These are phyloP conservation scores for Hemileccinum rubropunctum DNA, from an alignment of 768 basidiomycete species.

Conservation along the genomic window DNA sequence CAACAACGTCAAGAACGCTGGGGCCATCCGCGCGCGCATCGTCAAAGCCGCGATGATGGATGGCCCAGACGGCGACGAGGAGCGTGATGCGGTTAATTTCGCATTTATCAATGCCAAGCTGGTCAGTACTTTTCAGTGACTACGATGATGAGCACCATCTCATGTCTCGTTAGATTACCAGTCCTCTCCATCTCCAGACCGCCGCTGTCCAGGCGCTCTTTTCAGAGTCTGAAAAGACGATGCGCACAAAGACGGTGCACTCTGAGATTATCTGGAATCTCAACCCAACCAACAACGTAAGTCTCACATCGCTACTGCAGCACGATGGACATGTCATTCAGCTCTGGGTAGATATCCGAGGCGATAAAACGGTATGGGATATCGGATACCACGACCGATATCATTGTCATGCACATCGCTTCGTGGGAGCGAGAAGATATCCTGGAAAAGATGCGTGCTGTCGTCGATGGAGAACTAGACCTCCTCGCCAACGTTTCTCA, in stretches of 20 bases:
- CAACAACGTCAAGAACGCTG: slow-evolving; percentile 61
- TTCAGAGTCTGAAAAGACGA: slow-evolving; percentile 51
- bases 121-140: too few species aligned
- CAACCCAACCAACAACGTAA: slow-evolving; percentile 84
- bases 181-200: slow-evolving; percentile 75
- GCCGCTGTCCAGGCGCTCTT: slow-evolving; percentile 83
- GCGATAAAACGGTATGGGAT: slow-evolving; percentile 85
- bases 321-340: neutral
- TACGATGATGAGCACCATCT: too few species aligned
- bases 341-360: slow-evolving; percentile 69
- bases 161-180: slow-evolving; percentile 63
- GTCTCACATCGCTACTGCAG: slow-evolving; percentile 11
- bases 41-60: slow-evolving; percentile 62
- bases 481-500: slow-evolving; percentile 42
- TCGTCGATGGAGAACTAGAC: slow-evolving; percentile 57
- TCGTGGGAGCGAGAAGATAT: slow-evolving; percentile 41
- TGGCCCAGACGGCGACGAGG: slow-evolving; percentile 59
- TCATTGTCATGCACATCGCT: slow-evolving; percentile 72
- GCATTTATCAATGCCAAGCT: slow-evolving; percentile 86
- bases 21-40: slow-evolving; percentile 59
- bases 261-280: slow-evolving; percentile 88
- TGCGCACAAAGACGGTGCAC: slow-evolving; percentile 85
- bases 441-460: slow-evolving; percentile 49
- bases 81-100: slow-evolving; percentile 81
- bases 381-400: slow-evolving; percentile 56